Percentiles rank a stretch among this genome's conserved stretches.
phyloP scores from a whole-genome alignment of 495 filamentous ascomycete species.

The Cercophora sp. region DNA sequence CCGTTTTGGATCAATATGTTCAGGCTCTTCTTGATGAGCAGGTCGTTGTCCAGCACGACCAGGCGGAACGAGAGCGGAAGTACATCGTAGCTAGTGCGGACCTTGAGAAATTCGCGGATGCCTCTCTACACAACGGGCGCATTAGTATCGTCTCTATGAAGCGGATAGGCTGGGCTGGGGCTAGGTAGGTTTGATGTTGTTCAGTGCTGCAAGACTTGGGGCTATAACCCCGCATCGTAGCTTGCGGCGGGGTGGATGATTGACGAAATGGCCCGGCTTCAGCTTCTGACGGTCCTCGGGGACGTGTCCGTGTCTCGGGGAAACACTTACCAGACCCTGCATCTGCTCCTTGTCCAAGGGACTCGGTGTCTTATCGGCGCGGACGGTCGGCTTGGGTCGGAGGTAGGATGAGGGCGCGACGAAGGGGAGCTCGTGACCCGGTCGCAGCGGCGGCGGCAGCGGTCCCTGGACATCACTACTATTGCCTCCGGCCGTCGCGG shows the following conservation, averaged over 20 bases:
- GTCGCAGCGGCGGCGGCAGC: slow-evolving; percentile 26
- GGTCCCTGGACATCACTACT: slow-evolving; percentile 25
- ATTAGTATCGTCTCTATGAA: too few relatives aligned
- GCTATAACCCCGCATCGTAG: slow-evolving; percentile 29
- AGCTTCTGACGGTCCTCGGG: too few relatives aligned
- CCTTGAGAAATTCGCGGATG: slow-evolving; percentile 94
- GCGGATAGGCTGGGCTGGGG: too few relatives aligned
- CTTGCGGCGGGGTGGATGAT: slow-evolving; percentile 5
- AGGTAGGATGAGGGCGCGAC: slow-evolving; percentile 86
- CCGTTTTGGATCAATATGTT: slow-evolving; percentile 97
- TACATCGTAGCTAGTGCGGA: slow-evolving; percentile 96
- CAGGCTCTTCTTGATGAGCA: slow-evolving; percentile 95
- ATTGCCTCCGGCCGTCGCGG: background rate
- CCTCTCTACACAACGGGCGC: slow-evolving; percentile 61
- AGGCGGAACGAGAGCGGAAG: slow-evolving; percentile 95
- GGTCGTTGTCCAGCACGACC: slow-evolving; percentile 89
- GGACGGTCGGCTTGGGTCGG: slow-evolving; percentile 56
- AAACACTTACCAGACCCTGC: slow-evolving; percentile 76
- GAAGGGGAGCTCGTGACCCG: slow-evolving; percentile 53
- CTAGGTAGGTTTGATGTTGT: background rate
- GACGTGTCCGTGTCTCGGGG: slow-evolving; percentile 27
- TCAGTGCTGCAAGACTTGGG: slow-evolving; percentile 3
- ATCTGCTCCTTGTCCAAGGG: slow-evolving; percentile 86
- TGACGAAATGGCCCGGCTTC: too few relatives aligned
- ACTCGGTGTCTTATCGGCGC: slow-evolving; percentile 58